A percentile compares a stretch with the other conserved stretches of the same genome.
Conservation (phyloP, 257 asterid species). For the Gentiana dahurica region DNA sequence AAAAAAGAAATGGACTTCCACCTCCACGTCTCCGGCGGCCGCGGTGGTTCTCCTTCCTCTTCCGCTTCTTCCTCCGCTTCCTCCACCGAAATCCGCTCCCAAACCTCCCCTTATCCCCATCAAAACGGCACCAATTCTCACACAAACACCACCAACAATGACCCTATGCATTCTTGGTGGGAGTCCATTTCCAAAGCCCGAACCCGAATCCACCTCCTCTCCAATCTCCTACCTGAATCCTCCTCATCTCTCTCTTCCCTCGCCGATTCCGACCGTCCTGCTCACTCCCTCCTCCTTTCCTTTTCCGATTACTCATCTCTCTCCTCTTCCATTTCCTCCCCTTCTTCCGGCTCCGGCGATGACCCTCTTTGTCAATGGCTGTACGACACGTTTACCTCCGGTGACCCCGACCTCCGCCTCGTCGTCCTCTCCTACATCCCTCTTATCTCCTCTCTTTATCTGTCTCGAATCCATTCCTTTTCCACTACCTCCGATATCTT, state of each 20-base stretch:
- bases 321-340: slow-evolving; percentile 42
- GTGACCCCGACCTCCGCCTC: slow-evolving; percentile 70
- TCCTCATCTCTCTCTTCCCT: slow-evolving; percentile 38
- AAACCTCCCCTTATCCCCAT: slow-evolving; percentile 14
- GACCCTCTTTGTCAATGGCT: slow-evolving; percentile 93
- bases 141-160: slow-evolving; percentile 32
- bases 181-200: slow-evolving; percentile 96
- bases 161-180: slow-evolving; percentile 94
- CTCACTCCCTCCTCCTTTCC: slow-evolving; percentile 87
- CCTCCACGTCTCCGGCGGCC: slow-evolving; percentile 20
- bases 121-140: slow-evolving; percentile 14
- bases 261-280: slow-evolving; percentile 89
- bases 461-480: slow-evolving; percentile 55
- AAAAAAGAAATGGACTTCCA: slow-evolving; percentile 45
- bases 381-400: slow-evolving; percentile 73
- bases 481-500: slow-evolving; percentile 18
- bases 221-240: slow-evolving; percentile 45
- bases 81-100: slow-evolving; percentile 27
- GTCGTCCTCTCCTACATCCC: slow-evolving; percentile 79
- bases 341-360: slow-evolving; percentile 58
- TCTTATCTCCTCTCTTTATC: slow-evolving; percentile 46
- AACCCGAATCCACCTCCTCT: slow-evolving; percentile 77
- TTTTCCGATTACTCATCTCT: slow-evolving; percentile 49
- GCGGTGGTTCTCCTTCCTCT: slow-evolving; percentile 55
- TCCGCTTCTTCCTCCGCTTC: slow-evolving; percentile 25